These are phyloP conservation scores for Rhytidiadelphus loreus DNA, from an alignment of 225 moss, liverwort and hornwort species.

Conservation along the genomic window DNA sequence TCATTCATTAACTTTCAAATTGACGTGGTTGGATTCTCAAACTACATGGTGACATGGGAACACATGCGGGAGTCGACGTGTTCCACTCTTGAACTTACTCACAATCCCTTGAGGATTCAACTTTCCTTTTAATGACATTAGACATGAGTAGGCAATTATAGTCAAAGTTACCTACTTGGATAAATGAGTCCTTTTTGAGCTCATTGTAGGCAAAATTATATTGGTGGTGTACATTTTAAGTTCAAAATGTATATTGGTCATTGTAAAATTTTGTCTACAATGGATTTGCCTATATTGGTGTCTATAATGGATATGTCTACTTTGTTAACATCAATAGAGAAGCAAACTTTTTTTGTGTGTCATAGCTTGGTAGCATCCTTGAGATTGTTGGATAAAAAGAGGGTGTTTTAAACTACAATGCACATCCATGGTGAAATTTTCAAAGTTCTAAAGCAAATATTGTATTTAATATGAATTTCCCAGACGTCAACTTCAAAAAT, in stretches of 20 bases:
- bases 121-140: background rate
- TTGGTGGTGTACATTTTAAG: no score
- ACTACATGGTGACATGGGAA: no score
- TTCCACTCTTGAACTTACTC: no score
- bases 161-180: background rate
- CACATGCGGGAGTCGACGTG: no score
- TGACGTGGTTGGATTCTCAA: no score
- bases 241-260: no score
- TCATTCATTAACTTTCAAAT: no score
- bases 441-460: background rate
- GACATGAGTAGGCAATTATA: fast-evolving
- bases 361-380: fast-evolving
- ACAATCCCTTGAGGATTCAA: no score
- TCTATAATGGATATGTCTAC: background rate
- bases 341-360: no score
- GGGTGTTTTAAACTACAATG: background rate
- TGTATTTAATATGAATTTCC: background rate
- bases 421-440: background rate
- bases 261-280: background rate
- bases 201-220: no score
- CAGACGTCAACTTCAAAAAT: background rate
- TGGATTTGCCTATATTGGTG: background rate
- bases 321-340: no score
- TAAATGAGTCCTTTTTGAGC: background rate
- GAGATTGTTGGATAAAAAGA: background rate